A percentile compares a stretch with the other conserved stretches of the same genome.
phyloP scores from a whole-genome alignment of 495 filamentous ascomycete genomes.

The Podospora bellae-mahoneyi region DNA sequence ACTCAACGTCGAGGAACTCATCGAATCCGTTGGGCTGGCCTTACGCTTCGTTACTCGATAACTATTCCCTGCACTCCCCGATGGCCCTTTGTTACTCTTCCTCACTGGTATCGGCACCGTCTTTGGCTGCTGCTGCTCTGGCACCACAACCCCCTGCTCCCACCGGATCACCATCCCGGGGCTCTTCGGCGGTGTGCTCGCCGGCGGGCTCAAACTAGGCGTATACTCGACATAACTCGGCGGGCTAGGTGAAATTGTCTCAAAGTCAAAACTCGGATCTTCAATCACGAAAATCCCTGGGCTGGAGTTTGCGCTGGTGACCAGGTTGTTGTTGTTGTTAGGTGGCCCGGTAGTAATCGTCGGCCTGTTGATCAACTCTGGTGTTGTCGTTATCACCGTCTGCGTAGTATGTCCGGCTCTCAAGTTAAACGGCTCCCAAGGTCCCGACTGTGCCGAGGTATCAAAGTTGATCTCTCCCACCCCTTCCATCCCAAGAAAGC shows the following conservation, averaged over 20 bases:
- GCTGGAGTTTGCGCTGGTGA: not conserved
- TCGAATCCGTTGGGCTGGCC: slow-evolving; percentile 31
- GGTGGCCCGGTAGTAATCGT: not conserved
- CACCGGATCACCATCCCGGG: not conserved
- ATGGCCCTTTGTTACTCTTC: not conserved
- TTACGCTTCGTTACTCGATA: slow-evolving; percentile 7
- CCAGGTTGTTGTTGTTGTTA: not conserved
- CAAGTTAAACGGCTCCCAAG: slow-evolving; percentile 40
- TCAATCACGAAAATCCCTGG: not conserved
- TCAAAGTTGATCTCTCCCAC: slow-evolving; percentile 25
- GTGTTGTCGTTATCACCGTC: not conserved
- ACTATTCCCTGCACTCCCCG: not conserved
- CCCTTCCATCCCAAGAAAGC: not conserved
- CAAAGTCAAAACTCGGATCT: not conserved
- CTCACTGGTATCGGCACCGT: slow-evolving; percentile 3
- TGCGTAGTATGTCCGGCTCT: slow-evolving; percentile 18
- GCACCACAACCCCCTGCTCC: slow-evolving; percentile 4
- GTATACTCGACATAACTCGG: not conserved
- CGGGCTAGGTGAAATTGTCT: not conserved
- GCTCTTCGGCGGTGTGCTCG: not conserved
- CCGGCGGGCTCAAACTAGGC: not conserved
- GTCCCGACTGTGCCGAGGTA: slow-evolving; percentile 33
- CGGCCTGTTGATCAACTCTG: not conserved
- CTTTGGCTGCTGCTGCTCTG: not conserved
- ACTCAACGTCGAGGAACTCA: slow-evolving; percentile 14